These are phyloP conservation scores for Tricholoma saponaceum DNA, from an alignment of 768 basidiomycete species.

Conservation along the genomic window DNA sequence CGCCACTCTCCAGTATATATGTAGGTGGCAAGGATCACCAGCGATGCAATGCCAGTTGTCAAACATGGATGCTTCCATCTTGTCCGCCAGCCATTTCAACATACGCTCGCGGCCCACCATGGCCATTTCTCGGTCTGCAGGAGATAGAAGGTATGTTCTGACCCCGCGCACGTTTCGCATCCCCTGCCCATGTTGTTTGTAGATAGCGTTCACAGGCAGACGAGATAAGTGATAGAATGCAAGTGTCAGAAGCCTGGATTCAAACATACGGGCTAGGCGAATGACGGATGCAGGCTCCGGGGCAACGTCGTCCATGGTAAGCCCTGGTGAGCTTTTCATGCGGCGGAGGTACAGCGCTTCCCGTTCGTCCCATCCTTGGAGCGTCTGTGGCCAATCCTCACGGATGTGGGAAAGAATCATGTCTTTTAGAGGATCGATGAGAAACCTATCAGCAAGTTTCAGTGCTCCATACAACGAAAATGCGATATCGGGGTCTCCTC, in stretches of 20 bases:
- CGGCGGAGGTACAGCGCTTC: slow-evolving; percentile 20
- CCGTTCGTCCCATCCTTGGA: slow-evolving; percentile 22
- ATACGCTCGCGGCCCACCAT: slow-evolving; percentile 20
- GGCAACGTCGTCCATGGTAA: slow-evolving; percentile 23
- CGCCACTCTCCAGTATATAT: slow-evolving; percentile 21
- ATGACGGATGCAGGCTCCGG: slow-evolving; percentile 21
- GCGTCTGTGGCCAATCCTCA: slow-evolving; percentile 20
- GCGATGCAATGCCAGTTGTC: slow-evolving; percentile 18
- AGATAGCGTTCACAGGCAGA: slow-evolving; percentile 18
- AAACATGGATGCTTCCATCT: slow-evolving; percentile 15
- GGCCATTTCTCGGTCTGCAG: slow-evolving; percentile 18
- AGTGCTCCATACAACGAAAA: slow-evolving; percentile 21
- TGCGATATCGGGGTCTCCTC: slow-evolving; percentile 22
- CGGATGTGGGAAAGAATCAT: slow-evolving; percentile 20
- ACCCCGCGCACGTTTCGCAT: slow-evolving; percentile 17
- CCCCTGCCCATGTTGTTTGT: slow-evolving; percentile 16
- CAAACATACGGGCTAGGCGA: slow-evolving; percentile 21
- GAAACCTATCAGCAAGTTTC: slow-evolving; percentile 21
- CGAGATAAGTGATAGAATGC: slow-evolving; percentile 20
- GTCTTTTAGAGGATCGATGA: slow-evolving; percentile 21
- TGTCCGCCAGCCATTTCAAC: slow-evolving; percentile 18
- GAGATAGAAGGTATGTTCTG: slow-evolving; percentile 14
- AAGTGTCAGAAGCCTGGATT: slow-evolving; percentile 14
- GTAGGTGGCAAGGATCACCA: slow-evolving; percentile 14
- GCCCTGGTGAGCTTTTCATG: slow-evolving; percentile 14